Evolutionary conservation across 1,284 basidiomycete species (phyloP), one percentile per base, ranked within the genome.

Genomic region (Lentinula novae-zelandiae): DNA sequence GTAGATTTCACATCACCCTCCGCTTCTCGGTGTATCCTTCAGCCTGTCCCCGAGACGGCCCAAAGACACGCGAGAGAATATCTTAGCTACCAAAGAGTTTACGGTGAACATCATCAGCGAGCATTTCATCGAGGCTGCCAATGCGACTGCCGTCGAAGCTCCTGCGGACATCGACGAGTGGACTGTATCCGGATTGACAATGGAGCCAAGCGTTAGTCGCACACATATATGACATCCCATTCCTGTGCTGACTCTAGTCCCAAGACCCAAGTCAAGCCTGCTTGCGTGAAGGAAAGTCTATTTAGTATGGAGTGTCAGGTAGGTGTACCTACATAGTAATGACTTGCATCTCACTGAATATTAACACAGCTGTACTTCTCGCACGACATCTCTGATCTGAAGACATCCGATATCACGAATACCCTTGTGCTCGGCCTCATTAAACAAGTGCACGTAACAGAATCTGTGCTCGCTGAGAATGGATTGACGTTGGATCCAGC

Each of bases 61-160:
- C 50, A 87, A 88, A 73, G 89, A 93, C 69, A 88, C 86, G 1
- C 77, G 83, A 54, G 77, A 78, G 60, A 93, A 93, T 67, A 87
- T 93, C 65, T 74, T 83, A 52, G 72, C 75, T 0, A 87, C 84
- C 5, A 86, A 85, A 65, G 80, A 88, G 68, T 94, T 93, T 70
- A 86, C 85, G 6, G 84, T 90, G 50, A 89, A 85, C 67, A 86
- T 93, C 64, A 86, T 93, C 67, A 89, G 86, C 63, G 89, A 92
- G 70, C 75, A 85, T 0, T 89, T 91, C 69, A 74, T 86, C 49
- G 87, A 91, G 69, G 87, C 89, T 1, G 84, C 87, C 5, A 93
- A 93, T 70, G 78, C 80, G 61, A 83, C 85, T 7, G 79, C 86
- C 7, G 79, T 90, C 46, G 86, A 92, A 65, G 78, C 87, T 6